Evolutionary conservation across 2,329 filamentous ascomycete genomes (phyloP), one percentile per base, ranked within the genome.

Genomic region (Botrytis porri): DNA sequence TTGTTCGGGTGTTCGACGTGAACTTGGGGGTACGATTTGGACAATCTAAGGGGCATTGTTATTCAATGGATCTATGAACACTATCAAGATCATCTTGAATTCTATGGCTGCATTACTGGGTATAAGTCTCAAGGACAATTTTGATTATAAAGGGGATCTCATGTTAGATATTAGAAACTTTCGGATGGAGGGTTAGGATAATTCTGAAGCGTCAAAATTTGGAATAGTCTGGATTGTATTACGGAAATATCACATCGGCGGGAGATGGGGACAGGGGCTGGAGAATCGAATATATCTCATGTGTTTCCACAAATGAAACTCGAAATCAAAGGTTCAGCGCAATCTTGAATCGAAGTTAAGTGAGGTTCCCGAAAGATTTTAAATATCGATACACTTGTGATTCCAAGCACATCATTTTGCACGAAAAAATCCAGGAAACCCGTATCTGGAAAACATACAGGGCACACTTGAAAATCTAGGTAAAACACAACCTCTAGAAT

Each of bases 371-470:
- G 14, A 25, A 2, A 25, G 0, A 25, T 48, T 0, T 12, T 25
- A 4, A 5, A 51, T 7, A 14, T 51, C 25, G 25, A 51, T 3
- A 20, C 22, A n/a, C 12, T 16, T 7, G 0, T 48, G 45, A 10
- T n/a, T 51, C 0, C 25, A 51, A 51, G 25, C n/a, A 7, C 1
- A 51, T n/a, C 12, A 51, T 51, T 51, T 51, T 1, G 14, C 14
- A 57, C 6, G 1, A 29, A 29, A 14, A 29, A 54, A 57, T 18
- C n/a, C n/a, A 29, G 51, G 51, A 57, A 25, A 57, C 29, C 12
- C 9, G 0, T 9, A 7, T 6, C 3, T 1, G 9, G 7, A 32
- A n/a, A 32, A 4, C 20, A 7, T 4, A 1, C 6, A 3, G 6
- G 7, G 10, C 6, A 59, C 18, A 3, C 29, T 59, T 16, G 3